A percentile compares a stretch with the other conserved stretches of the same genome.
These are phyloP conservation scores for Cladosporium sp. DNA, from an alignment of 2,329 filamentous ascomycete species.

Conservation along the genomic window DNA sequence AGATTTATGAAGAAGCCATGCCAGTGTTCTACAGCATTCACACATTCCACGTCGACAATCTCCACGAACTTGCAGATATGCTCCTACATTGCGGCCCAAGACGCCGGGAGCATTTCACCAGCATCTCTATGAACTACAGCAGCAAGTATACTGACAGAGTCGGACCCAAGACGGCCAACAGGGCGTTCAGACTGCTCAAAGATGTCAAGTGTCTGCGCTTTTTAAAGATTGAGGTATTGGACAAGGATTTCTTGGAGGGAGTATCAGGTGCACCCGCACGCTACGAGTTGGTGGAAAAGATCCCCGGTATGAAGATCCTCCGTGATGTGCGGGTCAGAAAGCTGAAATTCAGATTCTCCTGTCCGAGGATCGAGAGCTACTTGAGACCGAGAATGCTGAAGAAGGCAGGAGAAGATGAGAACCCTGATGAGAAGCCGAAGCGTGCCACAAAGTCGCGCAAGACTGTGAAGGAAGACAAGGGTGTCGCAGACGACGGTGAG, in stretches of 20 bases:
- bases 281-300: not conserved
- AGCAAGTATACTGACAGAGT: too few species aligned
- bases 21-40: constrained; percentile 19
- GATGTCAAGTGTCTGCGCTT: not conserved
- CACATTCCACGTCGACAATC: constrained; percentile 4
- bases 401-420: not conserved
- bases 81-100: not conserved
- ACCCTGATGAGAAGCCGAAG: not conserved
- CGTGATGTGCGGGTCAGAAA: not conserved
- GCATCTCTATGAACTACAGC: not conserved
- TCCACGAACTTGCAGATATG: not conserved
- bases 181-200: not conserved
- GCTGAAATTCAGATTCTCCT: not conserved
- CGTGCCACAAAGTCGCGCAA: not conserved
- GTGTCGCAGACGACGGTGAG: too few species aligned
- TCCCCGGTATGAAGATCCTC: not conserved
- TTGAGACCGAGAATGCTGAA: not conserved
- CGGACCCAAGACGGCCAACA: not conserved
- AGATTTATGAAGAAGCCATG: constrained; percentile 19
- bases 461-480: not conserved
- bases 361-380: not conserved
- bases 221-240: not conserved
- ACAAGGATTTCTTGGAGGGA: not conserved
- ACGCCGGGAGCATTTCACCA: not conserved
- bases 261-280: not conserved